Percentiles rank a stretch among this genome's conserved stretches.
phyloP scores from a whole-genome alignment of 2,329 filamentous ascomycete genomes.

The Laburnicola sp. region DNA sequence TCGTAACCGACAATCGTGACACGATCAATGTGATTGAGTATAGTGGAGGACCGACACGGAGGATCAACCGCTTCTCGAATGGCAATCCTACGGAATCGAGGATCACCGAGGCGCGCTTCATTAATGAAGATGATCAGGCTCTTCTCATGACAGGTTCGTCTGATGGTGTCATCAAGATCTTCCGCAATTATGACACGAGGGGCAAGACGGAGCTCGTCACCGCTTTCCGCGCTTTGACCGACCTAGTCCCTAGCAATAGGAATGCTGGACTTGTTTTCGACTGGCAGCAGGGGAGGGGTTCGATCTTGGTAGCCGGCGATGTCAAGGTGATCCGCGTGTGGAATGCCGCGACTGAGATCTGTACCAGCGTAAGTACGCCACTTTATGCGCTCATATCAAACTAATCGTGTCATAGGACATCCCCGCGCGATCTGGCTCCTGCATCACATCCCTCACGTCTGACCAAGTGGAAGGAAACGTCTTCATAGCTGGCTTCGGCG shows the following conservation, averaged over 20 bases:
- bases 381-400: constrained; percentile 11
- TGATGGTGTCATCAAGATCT: constrained; percentile 91
- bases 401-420: constrained; percentile 64
- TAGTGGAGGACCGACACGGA: constrained; percentile 57
- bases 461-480: constrained; percentile 98
- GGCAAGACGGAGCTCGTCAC: constrained; percentile 81
- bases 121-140: constrained; percentile 97
- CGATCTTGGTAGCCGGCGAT: constrained; percentile 92
- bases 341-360: constrained; percentile 93
- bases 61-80: constrained; percentile 85
- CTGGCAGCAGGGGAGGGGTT: constrained; percentile 97
- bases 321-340: constrained; percentile 94
- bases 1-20: constrained; percentile 90
- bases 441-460: constrained; percentile 92
- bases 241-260: constrained; percentile 90
- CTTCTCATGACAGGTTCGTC: constrained; percentile 93
- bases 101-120: constrained; percentile 94
- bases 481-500: constrained; percentile 94
- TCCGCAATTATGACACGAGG: constrained; percentile 83
- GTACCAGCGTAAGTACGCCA: constrained; percentile 63
- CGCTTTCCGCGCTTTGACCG: constrained; percentile 86
- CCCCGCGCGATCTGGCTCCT: constrained; percentile 88
- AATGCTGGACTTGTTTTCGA: constrained; percentile 97
- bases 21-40: constrained; percentile 89
- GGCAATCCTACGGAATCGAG: constrained; percentile 88